Evolutionary conservation across 73 alveolate genomes (phyloP), one percentile per base, ranked within the genome.

Genomic region (Durusdinium trenchii): DNA sequence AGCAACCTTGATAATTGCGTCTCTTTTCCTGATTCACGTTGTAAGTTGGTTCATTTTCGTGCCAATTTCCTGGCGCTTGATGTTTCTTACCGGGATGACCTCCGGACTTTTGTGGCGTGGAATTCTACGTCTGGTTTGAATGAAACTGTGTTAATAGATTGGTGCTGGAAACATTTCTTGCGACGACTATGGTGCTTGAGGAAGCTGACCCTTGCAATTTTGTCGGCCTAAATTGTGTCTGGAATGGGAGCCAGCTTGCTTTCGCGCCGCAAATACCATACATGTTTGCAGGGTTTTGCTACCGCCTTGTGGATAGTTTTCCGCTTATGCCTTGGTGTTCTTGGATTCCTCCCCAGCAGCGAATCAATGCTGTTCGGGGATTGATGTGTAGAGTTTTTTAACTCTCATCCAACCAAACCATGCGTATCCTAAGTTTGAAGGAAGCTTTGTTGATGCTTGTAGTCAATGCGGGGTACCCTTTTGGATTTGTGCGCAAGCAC

Each of bases 301-400:
- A 38, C 36, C 48, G 36, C 36, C 30, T 6, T 32, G 51, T 73
- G 3, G 85, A 73, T 36, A 18, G 51, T 32, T 73, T 73, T 30
- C 85, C 52, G 6, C 12, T 73, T 4, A 73, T 73, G 85, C 85
- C 85, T 6, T 73, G 85, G 85, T 73, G 85, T 36, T 73, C 85
- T 38, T 36, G 85, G 85, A 73, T 73, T 6, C 48, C 85, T 3
- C 51, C 85, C 52, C 85, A 73, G 51, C 85, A n/a, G 85, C 85
- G 85, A 9, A 36, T 36, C 48, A 73, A 73, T 67, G 81, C 81
- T 30, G 85, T 73, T 36, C 85, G 85, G 85, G 85, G 85, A 6
- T 38, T 73, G 85, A 26, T 36, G 48, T 73, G 85, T 36, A 6
- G 52, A 10, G 85, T 73, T 3, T 73, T n/a, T 73, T 16, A 9